phyloP scores from a whole-genome alignment of 768 basidiomycete genomes.

The Antrodiella citrinella region DNA sequence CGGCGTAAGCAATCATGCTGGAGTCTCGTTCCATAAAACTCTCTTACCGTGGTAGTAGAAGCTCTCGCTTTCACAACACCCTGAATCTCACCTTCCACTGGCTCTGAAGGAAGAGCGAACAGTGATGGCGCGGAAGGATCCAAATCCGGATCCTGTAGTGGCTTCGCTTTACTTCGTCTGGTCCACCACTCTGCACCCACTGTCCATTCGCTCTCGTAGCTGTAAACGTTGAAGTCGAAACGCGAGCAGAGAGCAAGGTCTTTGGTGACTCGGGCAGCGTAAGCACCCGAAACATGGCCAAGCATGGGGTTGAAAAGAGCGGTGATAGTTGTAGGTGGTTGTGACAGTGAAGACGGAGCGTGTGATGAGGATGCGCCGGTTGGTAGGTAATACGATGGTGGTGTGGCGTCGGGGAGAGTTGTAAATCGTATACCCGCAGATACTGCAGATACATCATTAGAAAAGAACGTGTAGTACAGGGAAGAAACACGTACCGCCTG shows the following conservation, averaged over 20 bases:
- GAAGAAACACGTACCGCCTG: constrained; percentile 58
- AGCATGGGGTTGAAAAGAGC: constrained; percentile 95
- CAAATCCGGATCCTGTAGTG: constrained; percentile 16
- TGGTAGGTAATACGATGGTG: constrained; percentile 48
- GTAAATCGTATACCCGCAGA: constrained; percentile 94
- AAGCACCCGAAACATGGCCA: constrained; percentile 87
- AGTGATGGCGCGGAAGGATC: constrained; percentile 10
- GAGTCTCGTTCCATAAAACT: neutral
- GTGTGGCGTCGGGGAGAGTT: constrained; percentile 75
- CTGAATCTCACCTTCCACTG: constrained; percentile 36
- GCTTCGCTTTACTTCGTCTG: constrained; percentile 40
- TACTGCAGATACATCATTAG: constrained; percentile 38
- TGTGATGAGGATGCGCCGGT: constrained; percentile 28
- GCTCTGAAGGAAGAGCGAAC: constrained; percentile 11
- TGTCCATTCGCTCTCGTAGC: constrained; percentile 94
- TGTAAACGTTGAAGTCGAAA: constrained; percentile 95
- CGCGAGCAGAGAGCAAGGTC: constrained; percentile 83
- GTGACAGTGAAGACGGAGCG: constrained; percentile 34
- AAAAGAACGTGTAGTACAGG: neutral
- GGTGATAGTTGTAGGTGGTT: constrained; percentile 92
- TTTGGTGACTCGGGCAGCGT: constrained; percentile 78
- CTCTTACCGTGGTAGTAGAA: constrained; percentile 78
- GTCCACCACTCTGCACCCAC: constrained; percentile 97
- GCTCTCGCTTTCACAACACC: constrained; percentile 88
- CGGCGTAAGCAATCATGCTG: neutral